Evolutionary conservation across 1,284 basidiomycete species (phyloP), one percentile per base, ranked within the genome.

Genomic region (Trichosporon asahii): DNA sequence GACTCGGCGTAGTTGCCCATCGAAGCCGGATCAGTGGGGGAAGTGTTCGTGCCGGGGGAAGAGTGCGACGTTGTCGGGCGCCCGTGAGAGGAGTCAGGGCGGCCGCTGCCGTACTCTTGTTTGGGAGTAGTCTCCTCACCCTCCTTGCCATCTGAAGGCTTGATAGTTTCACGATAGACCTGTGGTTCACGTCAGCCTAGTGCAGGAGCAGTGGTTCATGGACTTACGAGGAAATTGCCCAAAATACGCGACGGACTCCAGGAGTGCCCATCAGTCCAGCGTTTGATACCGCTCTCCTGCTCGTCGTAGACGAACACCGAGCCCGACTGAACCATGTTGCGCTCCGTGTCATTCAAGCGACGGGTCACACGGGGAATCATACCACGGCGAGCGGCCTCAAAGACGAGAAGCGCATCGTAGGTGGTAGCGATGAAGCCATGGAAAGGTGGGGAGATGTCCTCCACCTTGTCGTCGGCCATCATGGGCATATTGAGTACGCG

Each of bases 221-320:
- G 66, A 82, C 85, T 76, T 66, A 86, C 86, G 40, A 98, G 86
- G 80, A 98, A 98, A 84, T 98, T 98, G 78, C 93, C 93, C 63
- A 98, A 86, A 57, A 98, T 84, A 60, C 82, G 76, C 72, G 79
- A 81, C 1, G 86, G 87, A 75, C 85, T 86, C 96, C 95, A 98
- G 78, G 93, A 91, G 81, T 94, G 90, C 5, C 95, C 95, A 84
- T 99, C 95, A 0, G 96, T 99, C 95, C 96, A 98, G 65, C 96
- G 88, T 85, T 97, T 98, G 86, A 99, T 98, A 44, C 95, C 95
- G 77, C 93, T 94, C 84, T 98, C 94, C 76, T 93, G 90, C 85
- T 98, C 95, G 83, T 99, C 94, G 80, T 98, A 98, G 71, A 98
- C 95, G 79, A 98, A 99, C 35, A 99, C 93, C 3, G 92, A 92